Evolutionary conservation across 2,329 filamentous ascomycete genomes (phyloP), one percentile per base, ranked within the genome.

Genomic region (Ophiognomonia clavigignenti-juglandacearum): DNA sequence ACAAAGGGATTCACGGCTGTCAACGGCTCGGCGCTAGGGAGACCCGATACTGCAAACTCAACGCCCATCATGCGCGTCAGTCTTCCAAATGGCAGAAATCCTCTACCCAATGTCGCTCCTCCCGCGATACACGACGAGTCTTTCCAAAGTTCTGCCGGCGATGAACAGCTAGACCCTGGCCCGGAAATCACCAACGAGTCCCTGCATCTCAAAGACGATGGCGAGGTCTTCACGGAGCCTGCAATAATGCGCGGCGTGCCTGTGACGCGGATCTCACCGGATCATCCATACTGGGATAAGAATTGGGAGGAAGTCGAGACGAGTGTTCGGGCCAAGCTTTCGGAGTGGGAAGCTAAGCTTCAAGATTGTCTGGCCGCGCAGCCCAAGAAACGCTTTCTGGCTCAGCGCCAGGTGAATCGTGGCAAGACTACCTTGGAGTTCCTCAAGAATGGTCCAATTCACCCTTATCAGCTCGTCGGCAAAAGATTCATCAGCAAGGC

Each of bases 241-340:
- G 65, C 71, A 19, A 71, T 76, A 53, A 73, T 78, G 55, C 65
- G 65, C 24, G 77, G 75, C 2, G 75, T 79, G 1, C 77, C 77
- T 1, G 53, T 80, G 3, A 69, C 64, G 31, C 77, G 75, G 56
- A 78, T 81, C 40, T 60, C 68, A 34, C 62, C 68, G 14, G 60
- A 56, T 7, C 71, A 81, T 34, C 71, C 74, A 0, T 80, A 80
- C 57, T 82, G 77, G 77, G 75, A 80, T 13, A 59, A 67, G 0
- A 66, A 69, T 4, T 82, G 78, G 78, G 67, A 68, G 10, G 60
- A 70, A 4, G 61, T 78, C 4, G 68, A 68, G 45, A 57, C 59
- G 1, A 53, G 68, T 6, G 70, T 78, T 7, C 61, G 20, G 37
- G 64, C 67, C 1, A 64, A 70, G 27, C 61, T 77, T 6, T 63